phyloP scores from a whole-genome alignment of 345 rosid genomes.

The Salix exigua region DNA sequence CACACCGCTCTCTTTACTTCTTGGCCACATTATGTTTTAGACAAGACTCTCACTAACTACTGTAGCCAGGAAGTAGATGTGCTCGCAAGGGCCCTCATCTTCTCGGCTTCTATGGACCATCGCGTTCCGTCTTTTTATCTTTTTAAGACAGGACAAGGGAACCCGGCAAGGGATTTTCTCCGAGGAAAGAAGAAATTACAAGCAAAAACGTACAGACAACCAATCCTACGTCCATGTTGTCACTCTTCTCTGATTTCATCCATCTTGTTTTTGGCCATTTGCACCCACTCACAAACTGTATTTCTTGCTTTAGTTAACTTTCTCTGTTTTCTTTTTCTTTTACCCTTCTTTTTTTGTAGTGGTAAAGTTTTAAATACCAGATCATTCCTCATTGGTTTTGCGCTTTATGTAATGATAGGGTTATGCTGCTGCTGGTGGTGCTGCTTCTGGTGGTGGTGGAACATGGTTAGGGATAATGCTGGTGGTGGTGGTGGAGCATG shows the following conservation, averaged over 20 bases:
- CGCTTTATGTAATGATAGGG: neutral
- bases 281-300: neutral
- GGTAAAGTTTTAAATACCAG: neutral
- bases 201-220: neutral
- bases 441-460: neutral
- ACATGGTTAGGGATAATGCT: slow-evolving; percentile 1
- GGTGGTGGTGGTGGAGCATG: slow-evolving; percentile 4
- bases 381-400: neutral
- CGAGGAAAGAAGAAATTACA: neutral
- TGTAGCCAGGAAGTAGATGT: neutral
- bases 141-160: slow-evolving; percentile 5
- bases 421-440: neutral
- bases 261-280: neutral
- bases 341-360: neutral
- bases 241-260: neutral
- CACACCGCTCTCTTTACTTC: neutral
- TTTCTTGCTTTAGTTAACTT: neutral
- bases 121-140: neutral
- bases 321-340: neutral
- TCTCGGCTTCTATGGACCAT: neutral
- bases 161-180: slow-evolving; percentile 1
- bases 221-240: neutral
- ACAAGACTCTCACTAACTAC: neutral
- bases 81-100: neutral
- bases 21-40: neutral